Evolutionary conservation across 2,329 filamentous ascomycete genomes (phyloP), one percentile per base, ranked within the genome.

Genomic region (Ophiostoma populinum): DNA sequence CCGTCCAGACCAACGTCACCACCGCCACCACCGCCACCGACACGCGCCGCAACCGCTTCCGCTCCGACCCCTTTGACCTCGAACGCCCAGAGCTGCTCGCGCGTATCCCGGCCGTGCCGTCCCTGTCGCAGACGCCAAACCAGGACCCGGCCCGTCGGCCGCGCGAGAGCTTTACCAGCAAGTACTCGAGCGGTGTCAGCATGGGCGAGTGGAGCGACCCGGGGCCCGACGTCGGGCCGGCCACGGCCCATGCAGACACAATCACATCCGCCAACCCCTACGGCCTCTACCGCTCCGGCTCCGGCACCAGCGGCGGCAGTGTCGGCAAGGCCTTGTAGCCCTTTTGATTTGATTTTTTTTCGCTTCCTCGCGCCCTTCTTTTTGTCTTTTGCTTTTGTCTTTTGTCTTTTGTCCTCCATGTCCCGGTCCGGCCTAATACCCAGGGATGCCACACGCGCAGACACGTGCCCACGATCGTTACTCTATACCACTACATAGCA

Each of bases 51-150:
- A 65, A 64, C 45, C 70, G 69, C 46, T 70, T 72, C 48, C 66
- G 70, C 29, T 74, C 70, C 2, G 70, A 76, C 43, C 71, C 70
- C 2, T 76, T 76, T 46, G 72, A 77, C 43, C 57, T 76, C n/a
- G 71, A 76, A 47, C 51, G 58, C 28, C 58, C 65, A 22, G 58
- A 67, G 45, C 51, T 65, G 6, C 53, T 49, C 21, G 46, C 24
- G 9, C 18, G 24, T 7, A 36, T 20, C 15, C 26, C 18, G 35
- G 31, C 16, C 22, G 33, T 48, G 32, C 49, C 53, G 3, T 47
- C 49, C 38, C 28, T 31, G 19, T 19, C 28, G 16, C n/a, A n/a
- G 18, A n/a, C 24, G 10, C 24, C 24, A 25, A n/a, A 25, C 3
- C 24, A 13, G n/a, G 29, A 31, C 18, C n/a, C n/a, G n/a, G n/a